Conservation (phyloP, 768 basidiomycete species). For the Rossbeevera mucosa region DNA sequence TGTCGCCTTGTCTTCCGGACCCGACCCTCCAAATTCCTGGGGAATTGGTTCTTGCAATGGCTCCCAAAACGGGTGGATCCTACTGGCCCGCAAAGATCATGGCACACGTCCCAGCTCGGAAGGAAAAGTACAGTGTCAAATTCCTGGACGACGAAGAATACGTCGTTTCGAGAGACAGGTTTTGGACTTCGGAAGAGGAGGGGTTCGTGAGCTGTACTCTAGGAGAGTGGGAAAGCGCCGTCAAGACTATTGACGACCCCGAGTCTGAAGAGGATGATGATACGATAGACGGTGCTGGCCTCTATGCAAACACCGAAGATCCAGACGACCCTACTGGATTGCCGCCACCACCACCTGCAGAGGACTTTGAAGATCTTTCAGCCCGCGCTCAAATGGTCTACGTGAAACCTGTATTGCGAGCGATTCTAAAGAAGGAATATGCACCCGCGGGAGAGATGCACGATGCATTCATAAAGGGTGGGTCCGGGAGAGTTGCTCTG, state of each 20-base stretch:
- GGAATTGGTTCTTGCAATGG: conserved; percentile 55
- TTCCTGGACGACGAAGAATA: conserved; percentile 52
- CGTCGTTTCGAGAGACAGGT: conserved; percentile 45
- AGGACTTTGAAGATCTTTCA: conserved; percentile 44
- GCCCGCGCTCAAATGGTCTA: conserved; percentile 61
- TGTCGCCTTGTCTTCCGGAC: conserved; percentile 45
- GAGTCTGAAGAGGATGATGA: conserved; percentile 31
- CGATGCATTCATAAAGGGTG: conserved; percentile 55
- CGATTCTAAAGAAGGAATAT: conserved; percentile 55
- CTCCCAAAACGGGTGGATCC: conserved; percentile 24
- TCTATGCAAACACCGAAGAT: conserved; percentile 30
- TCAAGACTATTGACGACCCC: conserved; percentile 25
- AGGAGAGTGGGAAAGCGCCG: conserved; percentile 50
- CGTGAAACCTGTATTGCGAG: conserved; percentile 56
- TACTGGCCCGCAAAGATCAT: conserved; percentile 71
- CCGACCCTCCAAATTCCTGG: conserved; percentile 56
- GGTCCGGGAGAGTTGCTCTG: conserved; percentile 37
- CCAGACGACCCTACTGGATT: conserved; percentile 15
- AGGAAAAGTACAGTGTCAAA: conserved; percentile 49
- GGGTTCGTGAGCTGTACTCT: conserved; percentile 64
- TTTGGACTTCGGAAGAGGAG: conserved; percentile 54
- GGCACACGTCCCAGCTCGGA: conserved; percentile 38
- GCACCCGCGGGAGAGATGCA: conserved; percentile 48
- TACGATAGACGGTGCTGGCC: conserved; percentile 22
- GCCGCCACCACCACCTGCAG: conserved; percentile 39